These are phyloP conservation scores for Picochlorum sp. DNA, from an alignment of 139 green algal species.

Conservation along the genomic window DNA sequence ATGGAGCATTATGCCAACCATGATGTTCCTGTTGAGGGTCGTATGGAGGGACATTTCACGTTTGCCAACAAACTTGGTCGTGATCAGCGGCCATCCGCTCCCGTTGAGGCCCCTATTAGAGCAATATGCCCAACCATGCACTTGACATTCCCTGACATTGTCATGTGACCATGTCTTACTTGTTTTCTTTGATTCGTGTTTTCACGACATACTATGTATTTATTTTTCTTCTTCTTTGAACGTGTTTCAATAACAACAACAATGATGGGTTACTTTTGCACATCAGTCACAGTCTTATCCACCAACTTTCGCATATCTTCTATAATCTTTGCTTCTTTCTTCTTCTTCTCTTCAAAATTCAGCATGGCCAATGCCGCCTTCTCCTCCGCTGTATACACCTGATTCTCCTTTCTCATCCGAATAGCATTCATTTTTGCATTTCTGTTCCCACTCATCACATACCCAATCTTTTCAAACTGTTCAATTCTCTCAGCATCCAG, in stretches of 20 bases:
- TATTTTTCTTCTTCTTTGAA: too few relatives aligned
- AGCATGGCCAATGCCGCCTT: conserved; percentile 95
- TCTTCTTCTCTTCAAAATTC: conserved; percentile 96
- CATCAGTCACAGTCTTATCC: conserved; percentile 41
- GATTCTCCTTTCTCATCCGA: conserved; percentile 83
- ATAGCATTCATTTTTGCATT: conserved; percentile 97
- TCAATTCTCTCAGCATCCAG: conserved; percentile 78
- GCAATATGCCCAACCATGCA: too few relatives aligned
- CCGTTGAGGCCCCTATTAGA: too few relatives aligned
- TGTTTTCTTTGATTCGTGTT: too few relatives aligned
- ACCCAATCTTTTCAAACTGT: conserved; percentile 74
- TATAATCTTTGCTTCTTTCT: conserved; percentile 85
- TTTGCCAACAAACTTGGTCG: conserved; percentile 47
- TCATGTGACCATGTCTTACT: too few relatives aligned
- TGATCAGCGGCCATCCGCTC: too few relatives aligned
- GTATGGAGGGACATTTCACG: conserved; percentile 63
- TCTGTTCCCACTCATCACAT: conserved; percentile 90
- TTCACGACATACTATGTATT: too few relatives aligned
- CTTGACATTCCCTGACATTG: too few relatives aligned
- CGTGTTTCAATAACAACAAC: too few relatives aligned
- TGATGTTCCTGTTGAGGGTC: conserved; percentile 17
- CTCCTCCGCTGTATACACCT: conserved; percentile 96
- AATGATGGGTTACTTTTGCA: neutral
- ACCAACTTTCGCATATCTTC: conserved; percentile 79
- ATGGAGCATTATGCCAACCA: neutral